A percentile compares a stretch with the other conserved stretches of the same genome.
Conservation (phyloP, 495 filamentous ascomycete genomes). For the Xylaria telfairii region DNA sequence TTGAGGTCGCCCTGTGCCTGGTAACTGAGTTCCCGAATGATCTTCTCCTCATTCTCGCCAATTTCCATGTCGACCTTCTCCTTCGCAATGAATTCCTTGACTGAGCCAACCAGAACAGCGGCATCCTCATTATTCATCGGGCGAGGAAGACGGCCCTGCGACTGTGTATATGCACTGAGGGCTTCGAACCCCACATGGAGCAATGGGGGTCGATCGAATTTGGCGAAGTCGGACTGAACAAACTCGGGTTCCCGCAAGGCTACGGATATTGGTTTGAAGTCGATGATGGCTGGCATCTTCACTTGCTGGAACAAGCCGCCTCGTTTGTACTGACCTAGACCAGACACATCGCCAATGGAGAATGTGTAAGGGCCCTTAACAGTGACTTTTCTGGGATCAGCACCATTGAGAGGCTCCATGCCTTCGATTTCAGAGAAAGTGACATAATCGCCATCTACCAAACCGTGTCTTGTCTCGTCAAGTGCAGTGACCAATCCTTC, state of each 20-base stretch:
- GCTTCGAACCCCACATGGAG: constrained; percentile 94
- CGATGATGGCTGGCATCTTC: constrained; percentile 94
- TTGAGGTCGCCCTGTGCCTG: constrained; percentile 93
- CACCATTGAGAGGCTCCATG: constrained; percentile 86
- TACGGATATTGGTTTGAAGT: constrained; percentile 79
- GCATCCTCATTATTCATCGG: constrained; percentile 88
- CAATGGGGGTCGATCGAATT: constrained; percentile 91
- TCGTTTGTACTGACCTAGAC: constrained; percentile 80
- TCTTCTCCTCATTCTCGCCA: constrained; percentile 91
- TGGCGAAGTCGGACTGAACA: constrained; percentile 93
- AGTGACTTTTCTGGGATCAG: constrained; percentile 83
- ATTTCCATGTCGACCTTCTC: constrained; percentile 78
- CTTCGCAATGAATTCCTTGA: constrained; percentile 71
- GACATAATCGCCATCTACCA: constrained; percentile 96
- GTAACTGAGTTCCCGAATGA: constrained; percentile 91
- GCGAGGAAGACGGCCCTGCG: constrained; percentile 74
- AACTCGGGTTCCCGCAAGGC: constrained; percentile 87
- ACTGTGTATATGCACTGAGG: constrained; percentile 79
- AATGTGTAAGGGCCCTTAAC: constrained; percentile 98
- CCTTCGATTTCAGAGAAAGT: constrained; percentile 93
- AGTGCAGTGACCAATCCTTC: constrained; percentile 91
- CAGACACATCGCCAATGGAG: constrained; percentile 91
- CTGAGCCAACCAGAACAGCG: constrained; percentile 71
- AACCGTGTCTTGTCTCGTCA: constrained; percentile 93
- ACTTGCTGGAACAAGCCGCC: constrained; percentile 93